phyloP scores from a whole-genome alignment of 176 grass and related monocot species.

The Zoysia japonica region DNA sequence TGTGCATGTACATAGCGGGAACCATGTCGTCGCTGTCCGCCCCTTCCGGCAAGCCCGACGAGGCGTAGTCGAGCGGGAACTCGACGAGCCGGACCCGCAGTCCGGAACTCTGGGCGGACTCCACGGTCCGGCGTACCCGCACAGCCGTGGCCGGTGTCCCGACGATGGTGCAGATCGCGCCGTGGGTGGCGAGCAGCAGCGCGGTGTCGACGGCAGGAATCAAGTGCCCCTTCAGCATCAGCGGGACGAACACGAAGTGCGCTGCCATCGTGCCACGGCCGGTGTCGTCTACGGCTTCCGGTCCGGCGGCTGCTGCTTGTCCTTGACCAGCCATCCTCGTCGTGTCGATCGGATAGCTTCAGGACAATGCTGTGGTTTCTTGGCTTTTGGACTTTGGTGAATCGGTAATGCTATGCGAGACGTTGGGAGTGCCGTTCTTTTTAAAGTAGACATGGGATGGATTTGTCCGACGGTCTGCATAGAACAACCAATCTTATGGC shows the following conservation, averaged over 20 bases:
- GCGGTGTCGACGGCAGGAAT: conserved; percentile 61
- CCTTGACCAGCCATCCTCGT: background rate
- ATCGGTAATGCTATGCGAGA: background rate
- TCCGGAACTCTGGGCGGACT: background rate
- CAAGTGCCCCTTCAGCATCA: conserved; percentile 54
- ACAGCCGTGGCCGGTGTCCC: conserved; percentile 26
- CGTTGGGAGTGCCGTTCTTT: background rate
- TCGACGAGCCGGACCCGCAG: conserved; percentile 25
- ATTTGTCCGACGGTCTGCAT: background rate
- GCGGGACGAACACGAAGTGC: conserved; percentile 62
- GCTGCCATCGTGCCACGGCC: background rate
- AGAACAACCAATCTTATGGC: background rate
- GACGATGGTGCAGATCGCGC: conserved; percentile 43
- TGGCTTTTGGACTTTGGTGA: background rate
- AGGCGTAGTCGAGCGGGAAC: conserved; percentile 38
- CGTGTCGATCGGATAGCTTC: background rate
- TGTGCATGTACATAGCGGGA: background rate
- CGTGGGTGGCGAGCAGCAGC: conserved; percentile 42
- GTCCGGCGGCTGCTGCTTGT: background rate
- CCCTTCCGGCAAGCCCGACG: conserved; percentile 20
- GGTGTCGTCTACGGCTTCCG: background rate
- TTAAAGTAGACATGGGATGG: background rate
- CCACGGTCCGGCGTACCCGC: conserved; percentile 13
- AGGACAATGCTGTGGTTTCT: background rate
- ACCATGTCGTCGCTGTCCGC: conserved; percentile 23